Conservation (phyloP, 176 grass and related monocot species). For the Musa schizocarpa region DNA sequence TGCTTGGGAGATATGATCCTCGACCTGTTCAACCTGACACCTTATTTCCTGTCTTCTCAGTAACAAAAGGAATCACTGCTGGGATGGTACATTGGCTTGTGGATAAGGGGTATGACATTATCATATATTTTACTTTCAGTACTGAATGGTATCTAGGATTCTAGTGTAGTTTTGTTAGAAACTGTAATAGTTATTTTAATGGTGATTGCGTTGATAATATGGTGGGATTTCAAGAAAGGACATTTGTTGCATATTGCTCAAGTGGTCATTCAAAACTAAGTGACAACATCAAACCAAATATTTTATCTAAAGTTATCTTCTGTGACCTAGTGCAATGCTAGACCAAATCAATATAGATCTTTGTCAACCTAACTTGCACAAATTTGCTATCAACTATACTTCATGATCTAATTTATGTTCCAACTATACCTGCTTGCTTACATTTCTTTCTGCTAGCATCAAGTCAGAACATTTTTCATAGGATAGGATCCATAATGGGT, state of each 20-base stretch:
- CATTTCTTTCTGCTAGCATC: background rate
- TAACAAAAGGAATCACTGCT: slow-evolving; percentile 92
- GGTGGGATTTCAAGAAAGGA: background rate
- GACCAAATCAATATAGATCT: background rate
- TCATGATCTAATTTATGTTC: background rate
- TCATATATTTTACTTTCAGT: background rate
- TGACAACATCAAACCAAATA: background rate
- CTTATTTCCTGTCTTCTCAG: slow-evolving; percentile 96
- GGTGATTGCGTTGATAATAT: background rate
- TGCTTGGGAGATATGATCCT: slow-evolving; percentile 85
- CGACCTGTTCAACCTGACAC: slow-evolving; percentile 87
- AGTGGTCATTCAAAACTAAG: background rate
- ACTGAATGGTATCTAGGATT: background rate
- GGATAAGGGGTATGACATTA: slow-evolving; percentile 55
- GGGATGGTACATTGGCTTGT: slow-evolving; percentile 93
- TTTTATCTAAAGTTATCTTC: background rate
- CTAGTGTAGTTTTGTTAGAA: background rate
- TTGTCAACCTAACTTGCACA: background rate
- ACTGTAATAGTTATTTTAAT: background rate
- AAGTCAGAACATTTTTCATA: background rate
- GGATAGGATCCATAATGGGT: no score
- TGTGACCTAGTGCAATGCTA: background rate
- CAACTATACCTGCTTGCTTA: background rate
- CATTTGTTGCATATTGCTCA: background rate
- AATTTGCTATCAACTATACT: background rate